These are phyloP conservation scores for Dicorynia guianensis DNA, from an alignment of 306 rosid species.

Conservation along the genomic window DNA sequence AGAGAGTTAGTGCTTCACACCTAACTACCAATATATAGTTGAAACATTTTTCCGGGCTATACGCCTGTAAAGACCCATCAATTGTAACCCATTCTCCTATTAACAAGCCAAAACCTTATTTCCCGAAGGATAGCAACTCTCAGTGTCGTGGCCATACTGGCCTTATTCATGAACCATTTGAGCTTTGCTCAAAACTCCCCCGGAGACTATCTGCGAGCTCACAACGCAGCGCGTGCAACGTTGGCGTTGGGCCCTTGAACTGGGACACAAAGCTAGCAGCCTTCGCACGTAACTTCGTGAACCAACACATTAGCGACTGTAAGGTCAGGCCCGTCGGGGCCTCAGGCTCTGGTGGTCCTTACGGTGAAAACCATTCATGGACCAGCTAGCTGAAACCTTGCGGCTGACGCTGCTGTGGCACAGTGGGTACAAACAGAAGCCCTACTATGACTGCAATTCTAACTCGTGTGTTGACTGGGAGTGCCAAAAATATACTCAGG, in stretches of 20 bases:
- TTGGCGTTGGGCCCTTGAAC: conserved; percentile 36
- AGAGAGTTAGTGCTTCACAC: too few relatives aligned
- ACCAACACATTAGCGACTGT: conserved; percentile 23
- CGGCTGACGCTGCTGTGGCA: conserved; percentile 27
- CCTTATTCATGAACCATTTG: neutral
- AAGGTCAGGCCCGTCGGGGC: conserved; percentile 13
- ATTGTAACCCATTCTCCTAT: too few relatives aligned
- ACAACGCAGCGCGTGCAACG: conserved; percentile 44
- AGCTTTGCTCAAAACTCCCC: conserved; percentile 30
- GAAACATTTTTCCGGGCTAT: too few relatives aligned
- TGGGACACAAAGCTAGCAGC: conserved; percentile 42
- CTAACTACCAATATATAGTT: too few relatives aligned
- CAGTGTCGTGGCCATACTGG: neutral
- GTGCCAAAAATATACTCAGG: conserved; percentile 54
- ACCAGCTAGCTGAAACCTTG: conserved; percentile 37
- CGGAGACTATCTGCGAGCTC: conserved; percentile 38
- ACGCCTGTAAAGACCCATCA: too few relatives aligned
- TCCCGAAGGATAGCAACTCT: too few relatives aligned
- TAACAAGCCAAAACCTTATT: too few relatives aligned
- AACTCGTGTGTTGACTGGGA: conserved; percentile 43
- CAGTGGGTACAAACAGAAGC: conserved; percentile 49
- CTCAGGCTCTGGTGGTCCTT: conserved; percentile 38
- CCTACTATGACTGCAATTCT: conserved; percentile 31
- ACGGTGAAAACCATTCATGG: conserved; percentile 46
- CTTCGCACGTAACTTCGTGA: conserved; percentile 40